A percentile compares a stretch with the other conserved stretches of the same genome.
phyloP scores from a whole-genome alignment of 768 basidiomycete genomes.

The Suillus luteus region DNA sequence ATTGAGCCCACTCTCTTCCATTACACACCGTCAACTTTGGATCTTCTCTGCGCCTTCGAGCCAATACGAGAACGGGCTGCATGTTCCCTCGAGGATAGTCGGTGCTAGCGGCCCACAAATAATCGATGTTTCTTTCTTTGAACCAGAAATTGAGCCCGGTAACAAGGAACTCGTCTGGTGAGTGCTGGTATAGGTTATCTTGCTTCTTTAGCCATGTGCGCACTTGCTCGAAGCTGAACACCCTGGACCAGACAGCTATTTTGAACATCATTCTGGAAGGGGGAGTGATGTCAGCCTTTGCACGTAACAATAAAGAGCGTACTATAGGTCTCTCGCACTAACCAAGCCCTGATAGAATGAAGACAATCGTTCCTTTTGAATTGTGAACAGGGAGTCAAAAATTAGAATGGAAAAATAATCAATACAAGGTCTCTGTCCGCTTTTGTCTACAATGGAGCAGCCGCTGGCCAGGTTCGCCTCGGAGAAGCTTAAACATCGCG shows the following conservation, averaged over 20 bases:
- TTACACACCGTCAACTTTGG: background rate
- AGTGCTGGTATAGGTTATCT: background rate
- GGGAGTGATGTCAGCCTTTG: background rate
- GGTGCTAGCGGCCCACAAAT: background rate
- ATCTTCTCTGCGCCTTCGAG: background rate
- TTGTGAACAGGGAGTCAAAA: background rate
- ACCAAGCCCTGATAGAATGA: background rate
- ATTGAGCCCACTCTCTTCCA: slow-evolving; percentile 1
- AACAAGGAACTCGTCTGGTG: no score
- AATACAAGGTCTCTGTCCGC: no score
- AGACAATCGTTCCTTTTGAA: background rate
- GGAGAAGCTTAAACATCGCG: no score
- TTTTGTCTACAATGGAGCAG: no score
- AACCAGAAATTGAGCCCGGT: background rate
- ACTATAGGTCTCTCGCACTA: background rate
- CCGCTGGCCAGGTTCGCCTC: no score
- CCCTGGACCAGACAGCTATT: background rate
- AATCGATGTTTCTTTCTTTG: background rate
- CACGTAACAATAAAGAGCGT: background rate
- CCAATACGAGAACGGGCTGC: background rate
- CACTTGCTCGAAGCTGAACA: background rate
- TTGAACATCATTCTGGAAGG: background rate
- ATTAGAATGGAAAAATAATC: no score
- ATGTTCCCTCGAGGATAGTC: slow-evolving; percentile 1
- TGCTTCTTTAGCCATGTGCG: background rate